Base-by-base conservation (phyloP, 1,139 yeast genomes). In the Debaryomyces robertsiae region DNA sequence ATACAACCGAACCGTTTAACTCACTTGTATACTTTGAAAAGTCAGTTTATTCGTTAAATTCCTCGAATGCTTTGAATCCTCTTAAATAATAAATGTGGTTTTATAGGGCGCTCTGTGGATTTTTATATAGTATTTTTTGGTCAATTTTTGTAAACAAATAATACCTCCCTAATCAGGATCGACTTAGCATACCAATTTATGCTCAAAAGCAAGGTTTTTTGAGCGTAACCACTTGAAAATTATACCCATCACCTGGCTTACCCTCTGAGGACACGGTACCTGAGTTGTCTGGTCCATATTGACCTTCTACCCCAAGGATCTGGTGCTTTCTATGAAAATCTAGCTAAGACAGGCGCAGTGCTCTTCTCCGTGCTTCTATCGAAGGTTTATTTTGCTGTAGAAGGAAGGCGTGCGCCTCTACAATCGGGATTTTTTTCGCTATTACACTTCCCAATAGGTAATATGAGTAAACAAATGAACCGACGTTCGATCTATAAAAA, bases 71-170 rank as follows among this genome's bases (percentile, higher is more conserved):
- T 22, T 11, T 38, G 14, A 25, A 13, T 29, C 23, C 27, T 15
- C 17, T 15, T 7, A 28, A 27, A 9, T 17, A 23, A 23, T 36
- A 28, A 13, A 18, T n/a, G n/a, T 19, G 22, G 22, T 19, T 19
- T n/a, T n/a, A 30, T 9, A 36, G 14, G 40, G 40, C 40, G 40
- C 25, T 37, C 31, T 37, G 40, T 37, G 40, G 40, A 37, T 32
- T 30, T 37, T 37, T 37, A 37, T 37, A 37, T 37, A n/a, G 31
- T 18, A 31, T 17, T 37, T 25, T 31, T 24, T 30, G 30, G 35
- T 30, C 27, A 14, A 29, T 16, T 25, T 30, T 30, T 37, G 40
- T 37, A 37, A 37, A 37, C 40, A 37, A 34, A 38, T 13, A 13
- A 33, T 10, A 7, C 35, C 42, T 29, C 16, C 11, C 32, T 17